Evolutionary conservation across 495 filamentous ascomycete species (phyloP).

Genomic region (Penicillium malachiteum): DNA sequence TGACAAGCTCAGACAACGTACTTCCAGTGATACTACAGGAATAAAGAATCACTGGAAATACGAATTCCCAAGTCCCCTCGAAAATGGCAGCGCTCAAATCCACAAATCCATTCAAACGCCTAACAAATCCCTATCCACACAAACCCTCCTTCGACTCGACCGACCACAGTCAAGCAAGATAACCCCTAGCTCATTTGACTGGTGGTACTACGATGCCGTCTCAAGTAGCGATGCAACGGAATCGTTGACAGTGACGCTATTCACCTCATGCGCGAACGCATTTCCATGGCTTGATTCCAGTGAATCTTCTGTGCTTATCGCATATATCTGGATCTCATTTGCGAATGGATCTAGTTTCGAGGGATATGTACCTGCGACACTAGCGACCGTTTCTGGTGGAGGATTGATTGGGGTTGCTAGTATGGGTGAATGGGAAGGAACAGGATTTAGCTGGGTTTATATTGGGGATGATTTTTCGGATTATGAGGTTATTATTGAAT

Average conservation of each 20-base stretch:
- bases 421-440: slow-evolving; percentile 14
- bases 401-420: not conserved
- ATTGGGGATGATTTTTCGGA: slow-evolving; percentile 4
- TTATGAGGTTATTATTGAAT: slow-evolving; percentile 17
- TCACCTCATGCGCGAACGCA: slow-evolving; percentile 19
- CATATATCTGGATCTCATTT: slow-evolving; percentile 27
- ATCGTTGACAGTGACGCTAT: slow-evolving; percentile 31
- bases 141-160: slow-evolving; percentile 23
- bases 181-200: slow-evolving; percentile 36
- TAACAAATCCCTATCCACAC: not conserved
- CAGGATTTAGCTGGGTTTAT: slow-evolving; percentile 18
- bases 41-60: slow-evolving; percentile 2
- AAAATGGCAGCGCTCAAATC: slow-evolving; percentile 11
- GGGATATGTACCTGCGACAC: slow-evolving; percentile 17
- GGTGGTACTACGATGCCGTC: slow-evolving; percentile 45
- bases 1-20: not conserved
- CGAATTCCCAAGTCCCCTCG: slow-evolving; percentile 11
- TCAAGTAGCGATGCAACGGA: slow-evolving; percentile 14
- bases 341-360: slow-evolving; percentile 21
- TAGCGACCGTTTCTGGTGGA: slow-evolving; percentile 13
- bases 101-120: slow-evolving; percentile 14
- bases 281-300: slow-evolving; percentile 19
- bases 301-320: slow-evolving; percentile 18
- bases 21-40: not conserved
- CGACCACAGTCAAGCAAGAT: slow-evolving; percentile 26